Base-by-base conservation (phyloP, 345 rosid species). In the Eucalyptus urophylla region DNA sequence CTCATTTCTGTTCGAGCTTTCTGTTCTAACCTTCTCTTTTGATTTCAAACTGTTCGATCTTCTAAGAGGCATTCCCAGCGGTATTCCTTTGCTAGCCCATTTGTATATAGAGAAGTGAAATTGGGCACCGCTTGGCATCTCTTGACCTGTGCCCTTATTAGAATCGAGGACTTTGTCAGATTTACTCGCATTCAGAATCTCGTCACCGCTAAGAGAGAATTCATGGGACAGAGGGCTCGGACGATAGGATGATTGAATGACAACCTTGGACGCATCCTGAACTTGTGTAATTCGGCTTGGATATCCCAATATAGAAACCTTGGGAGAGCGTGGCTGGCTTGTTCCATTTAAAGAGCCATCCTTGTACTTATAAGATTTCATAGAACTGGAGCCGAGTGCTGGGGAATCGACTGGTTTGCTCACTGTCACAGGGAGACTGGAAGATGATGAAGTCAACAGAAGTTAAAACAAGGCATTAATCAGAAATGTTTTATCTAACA, bases 21-120 rank as follows among this genome's bases (percentile, higher is more conserved):
- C 92, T 33, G 91, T 83, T 88, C 90, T 93, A 67, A 89, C 90
- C 91, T 91, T 93, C 87, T 91, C 94, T 88, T 91, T 93, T 65
- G 43, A 89, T 87, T 93, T 95, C 62, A 91, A 92, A 88, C 90
- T 88, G 80, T 86, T 92, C 54, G 90, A 92, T 25, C 93, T 92
- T 91, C 94, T 92, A 31, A 90, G 89, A 83, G 96, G 91, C 93
- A 92, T 87, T 21, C 51, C 88, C 49, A 93, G n/a, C 21, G 97
- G 97, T 37, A 92, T 91, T 81, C 97, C 97, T 86, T 94, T 94
- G 92, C 95, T 93, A 81, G 96, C 98, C 99, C 99, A 97, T 92
- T 95, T 97, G 93, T 95, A 97, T 76, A 97, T 97, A 4, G 99
- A 97, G 93, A 97, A 96, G 92, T 96, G 99, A 93, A 96, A 97